Evolutionary conservation across 2,329 filamentous ascomycete genomes (phyloP), one percentile per base, ranked within the genome.

Genomic region (Xylaria sp.): DNA sequence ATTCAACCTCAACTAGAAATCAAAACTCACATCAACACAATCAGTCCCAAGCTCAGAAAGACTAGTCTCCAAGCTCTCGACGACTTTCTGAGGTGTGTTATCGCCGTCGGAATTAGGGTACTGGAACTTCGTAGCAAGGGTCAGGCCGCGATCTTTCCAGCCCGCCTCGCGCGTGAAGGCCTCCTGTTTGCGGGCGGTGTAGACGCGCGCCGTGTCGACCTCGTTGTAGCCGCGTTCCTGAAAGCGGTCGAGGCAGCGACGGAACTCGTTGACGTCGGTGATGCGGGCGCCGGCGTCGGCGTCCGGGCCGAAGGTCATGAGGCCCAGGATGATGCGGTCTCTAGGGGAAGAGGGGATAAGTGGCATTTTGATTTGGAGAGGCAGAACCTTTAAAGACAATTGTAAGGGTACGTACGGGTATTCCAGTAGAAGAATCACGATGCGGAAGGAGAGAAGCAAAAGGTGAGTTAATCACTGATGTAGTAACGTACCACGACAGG

Each of bases 251-350:
- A 97, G 88, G 51, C 87, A 87, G 74, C 87, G 87, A 74, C 90
- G 92, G 83, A 91, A 93, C 51, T 92, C 90, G 66, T 88, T 79
- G 1, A 85, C 37, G 64, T 85, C 82, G 10, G 92, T 94, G 76
- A 97, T 90, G 54, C 93, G 90, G 53, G 91, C 92, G 42, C 92
- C 93, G 13, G 77, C 74, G 13, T 78, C 73, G 67, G 85, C 84
- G 66, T 88, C 87, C 2, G 92, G 89, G 35, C 91, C 92, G 82
- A 93, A 94, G 77, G 91, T 94, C 93, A 97, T 96, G 63, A 94
- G 86, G 72, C 93, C 93, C 47, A 97, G 89, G 84, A 97, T 93
- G 75, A 93, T 84, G 71, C 92, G 88, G 71, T 90, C 86, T 73
- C 89, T 91, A 64, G 78, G 76, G 40, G 77, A 78, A 57, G 80